These are phyloP conservation scores for Kockiozyma suomiensis DNA, from an alignment of 805 yeast species.

Conservation along the genomic window DNA sequence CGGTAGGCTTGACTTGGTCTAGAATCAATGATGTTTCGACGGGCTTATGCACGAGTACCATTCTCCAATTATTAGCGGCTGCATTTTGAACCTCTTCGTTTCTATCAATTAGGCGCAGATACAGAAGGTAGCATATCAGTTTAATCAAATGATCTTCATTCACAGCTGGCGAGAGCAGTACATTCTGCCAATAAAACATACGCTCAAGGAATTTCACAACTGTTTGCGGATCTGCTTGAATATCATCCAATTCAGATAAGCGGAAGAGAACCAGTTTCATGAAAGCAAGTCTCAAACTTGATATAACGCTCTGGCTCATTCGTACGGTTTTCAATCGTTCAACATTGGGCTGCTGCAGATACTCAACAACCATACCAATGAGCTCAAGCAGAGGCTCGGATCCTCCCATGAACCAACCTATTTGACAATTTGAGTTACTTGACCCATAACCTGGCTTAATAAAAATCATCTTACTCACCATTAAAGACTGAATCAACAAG, in stretches of 20 bases:
- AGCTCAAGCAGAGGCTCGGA: constrained; percentile 34
- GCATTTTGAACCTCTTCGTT: constrained; percentile 22
- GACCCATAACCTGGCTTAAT: no score
- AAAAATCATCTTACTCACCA: no score
- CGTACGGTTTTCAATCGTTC: constrained; percentile 30
- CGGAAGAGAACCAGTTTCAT: constrained; percentile 26
- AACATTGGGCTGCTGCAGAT: constrained; percentile 27
- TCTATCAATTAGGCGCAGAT: constrained; percentile 19
- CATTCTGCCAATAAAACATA: constrained; percentile 34
- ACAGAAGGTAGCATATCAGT: constrained; percentile 28
- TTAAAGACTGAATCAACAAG: constrained; percentile 29
- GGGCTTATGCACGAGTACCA: constrained; percentile 31
- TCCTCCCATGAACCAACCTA: constrained; percentile 35
- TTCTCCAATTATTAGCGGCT: constrained; percentile 31
- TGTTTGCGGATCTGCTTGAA: constrained; percentile 18
- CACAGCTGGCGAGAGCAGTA: constrained; percentile 30
- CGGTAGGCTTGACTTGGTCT: constrained; percentile 28
- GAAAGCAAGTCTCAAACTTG: constrained; percentile 25
- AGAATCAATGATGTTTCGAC: constrained; percentile 29
- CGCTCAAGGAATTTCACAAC: constrained; percentile 27
- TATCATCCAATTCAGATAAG: constrained; percentile 28
- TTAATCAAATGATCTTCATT: constrained; percentile 28
- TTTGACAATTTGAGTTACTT: no score
- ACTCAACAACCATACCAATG: constrained; percentile 34
- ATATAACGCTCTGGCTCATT: constrained; percentile 18